phyloP scores from a whole-genome alignment of 2,329 filamentous ascomycete genomes.

The Gremmenia infestans region DNA sequence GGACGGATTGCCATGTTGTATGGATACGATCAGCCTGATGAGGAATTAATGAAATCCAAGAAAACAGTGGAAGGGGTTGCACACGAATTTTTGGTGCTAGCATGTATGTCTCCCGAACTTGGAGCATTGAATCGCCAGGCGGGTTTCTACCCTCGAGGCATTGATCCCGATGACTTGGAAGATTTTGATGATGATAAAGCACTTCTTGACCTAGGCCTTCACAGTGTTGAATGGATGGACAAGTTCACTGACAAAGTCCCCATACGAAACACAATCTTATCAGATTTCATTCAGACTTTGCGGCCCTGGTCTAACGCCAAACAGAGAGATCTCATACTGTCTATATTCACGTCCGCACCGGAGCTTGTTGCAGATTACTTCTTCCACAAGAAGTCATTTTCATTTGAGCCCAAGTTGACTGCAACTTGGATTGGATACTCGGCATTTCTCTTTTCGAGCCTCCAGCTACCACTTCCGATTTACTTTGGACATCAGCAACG shows the following conservation, averaged over 20 bases:
- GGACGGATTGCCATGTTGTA: constrained; percentile 69
- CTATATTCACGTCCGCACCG: constrained; percentile 75
- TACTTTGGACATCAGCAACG: constrained; percentile 63
- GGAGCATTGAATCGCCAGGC: constrained; percentile 72
- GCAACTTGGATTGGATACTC: constrained; percentile 95
- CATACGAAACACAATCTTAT: constrained; percentile 73
- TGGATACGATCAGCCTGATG: constrained; percentile 47
- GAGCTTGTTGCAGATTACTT: constrained; percentile 90
- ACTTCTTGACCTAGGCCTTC: constrained; percentile 59
- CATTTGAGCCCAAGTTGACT: constrained; percentile 86
- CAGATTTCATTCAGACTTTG: constrained; percentile 72
- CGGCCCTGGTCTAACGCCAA: constrained; percentile 77
- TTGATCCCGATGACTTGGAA: constrained; percentile 52
- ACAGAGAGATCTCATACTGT: constrained; percentile 75
- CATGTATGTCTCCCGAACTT: constrained; percentile 68
- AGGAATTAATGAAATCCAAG: constrained; percentile 37
- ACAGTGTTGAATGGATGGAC: constrained; percentile 65
- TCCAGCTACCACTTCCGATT: constrained; percentile 67
- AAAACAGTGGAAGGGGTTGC: constrained; percentile 61
- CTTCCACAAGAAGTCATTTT: constrained; percentile 70
- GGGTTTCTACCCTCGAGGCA: constrained; percentile 77
- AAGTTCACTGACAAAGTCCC: constrained; percentile 62
- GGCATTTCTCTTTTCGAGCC: constrained; percentile 76
- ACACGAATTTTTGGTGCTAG: constrained; percentile 68
- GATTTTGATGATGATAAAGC: constrained; percentile 41